Conservation (phyloP, 129 eudicot species). For the Tanacetum coccineum region DNA sequence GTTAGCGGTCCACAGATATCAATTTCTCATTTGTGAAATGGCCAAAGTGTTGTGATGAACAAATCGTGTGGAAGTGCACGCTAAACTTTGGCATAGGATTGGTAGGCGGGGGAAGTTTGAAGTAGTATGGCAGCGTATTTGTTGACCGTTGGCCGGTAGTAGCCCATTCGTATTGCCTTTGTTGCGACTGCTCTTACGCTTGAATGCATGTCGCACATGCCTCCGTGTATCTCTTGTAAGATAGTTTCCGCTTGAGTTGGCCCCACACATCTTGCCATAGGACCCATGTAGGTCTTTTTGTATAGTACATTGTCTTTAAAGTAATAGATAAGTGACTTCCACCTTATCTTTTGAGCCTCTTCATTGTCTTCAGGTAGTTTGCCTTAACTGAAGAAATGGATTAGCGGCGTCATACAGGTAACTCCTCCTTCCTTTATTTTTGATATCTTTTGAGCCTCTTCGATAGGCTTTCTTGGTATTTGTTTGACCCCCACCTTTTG, state of each 20-base stretch:
- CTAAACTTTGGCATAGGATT: too few species aligned
- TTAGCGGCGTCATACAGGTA: not conserved
- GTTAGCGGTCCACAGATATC: too few species aligned
- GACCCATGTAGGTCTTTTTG: not conserved
- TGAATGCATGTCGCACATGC: not conserved
- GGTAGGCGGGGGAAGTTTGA: too few species aligned
- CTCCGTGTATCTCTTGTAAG: not conserved
- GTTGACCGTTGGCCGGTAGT: not conserved
- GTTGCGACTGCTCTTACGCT: not conserved
- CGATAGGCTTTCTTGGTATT: not conserved
- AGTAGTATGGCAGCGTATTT: too few species aligned
- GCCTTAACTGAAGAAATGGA: not conserved
- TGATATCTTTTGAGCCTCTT: not conserved
- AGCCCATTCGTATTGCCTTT: not conserved
- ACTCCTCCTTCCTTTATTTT: not conserved
- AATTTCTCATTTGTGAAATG: too few species aligned
- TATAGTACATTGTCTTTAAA: not conserved
- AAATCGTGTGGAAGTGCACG: too few species aligned
- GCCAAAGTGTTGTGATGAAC: too few species aligned
- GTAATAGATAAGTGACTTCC: not conserved
- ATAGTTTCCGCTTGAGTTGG: not conserved
- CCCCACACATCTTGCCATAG: not conserved
- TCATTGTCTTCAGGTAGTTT: not conserved
- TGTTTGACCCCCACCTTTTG: not conserved
- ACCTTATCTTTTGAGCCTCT: not conserved